Base-by-base conservation (phyloP, 2,329 filamentous ascomycete species). In the Apiospora pterosperma region DNA sequence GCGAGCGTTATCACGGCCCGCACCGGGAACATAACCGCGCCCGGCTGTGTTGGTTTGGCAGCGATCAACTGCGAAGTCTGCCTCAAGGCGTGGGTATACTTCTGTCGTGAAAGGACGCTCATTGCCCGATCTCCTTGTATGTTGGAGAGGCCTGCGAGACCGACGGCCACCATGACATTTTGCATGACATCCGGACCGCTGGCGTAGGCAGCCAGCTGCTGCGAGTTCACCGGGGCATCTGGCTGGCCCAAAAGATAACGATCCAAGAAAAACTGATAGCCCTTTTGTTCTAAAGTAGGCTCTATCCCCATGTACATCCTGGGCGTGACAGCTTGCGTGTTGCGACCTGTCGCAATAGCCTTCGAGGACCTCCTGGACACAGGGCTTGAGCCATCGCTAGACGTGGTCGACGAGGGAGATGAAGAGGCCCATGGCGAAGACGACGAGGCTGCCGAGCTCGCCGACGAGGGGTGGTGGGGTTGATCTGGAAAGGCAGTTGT, bases 131-230 rank as follows among this genome's bases (percentile, higher is more conserved):
- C 80, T 23, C 79, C 79, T 34, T 77, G 79, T 21, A 87, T 73
- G 64, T 88, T 88, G 4, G 84, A 83, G 65, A 89, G 71, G 65
- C 84, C 85, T 0, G 86, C 86, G 59, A 88, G 78, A 2, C 87
- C 87, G 21, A 88, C 80, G 16, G 87, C 85, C 10, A 82, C 75
- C 76, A 88, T 85, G 58, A 85, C 80, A 38, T 83, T 80, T 34
- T 78, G 79, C 8, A 82, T 74, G 14, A 77, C 74, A 3, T 72
- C 78, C 76, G 48, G 81, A 65, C 78, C 79, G 77, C 64, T 69
- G 65, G 62, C 76, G 66, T 65, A 76, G 11, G 72, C 69, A 8
- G 73, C 74, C 4, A 84, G 71, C 21, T 82, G 77, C 7, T 76
- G 70, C 2, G 74, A 66, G 2, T 72, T 76, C 55, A 69, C 76